Evolutionary conservation across 2,329 filamentous ascomycete species (phyloP).

Genomic region (Colletotrichum tamarilloi): DNA sequence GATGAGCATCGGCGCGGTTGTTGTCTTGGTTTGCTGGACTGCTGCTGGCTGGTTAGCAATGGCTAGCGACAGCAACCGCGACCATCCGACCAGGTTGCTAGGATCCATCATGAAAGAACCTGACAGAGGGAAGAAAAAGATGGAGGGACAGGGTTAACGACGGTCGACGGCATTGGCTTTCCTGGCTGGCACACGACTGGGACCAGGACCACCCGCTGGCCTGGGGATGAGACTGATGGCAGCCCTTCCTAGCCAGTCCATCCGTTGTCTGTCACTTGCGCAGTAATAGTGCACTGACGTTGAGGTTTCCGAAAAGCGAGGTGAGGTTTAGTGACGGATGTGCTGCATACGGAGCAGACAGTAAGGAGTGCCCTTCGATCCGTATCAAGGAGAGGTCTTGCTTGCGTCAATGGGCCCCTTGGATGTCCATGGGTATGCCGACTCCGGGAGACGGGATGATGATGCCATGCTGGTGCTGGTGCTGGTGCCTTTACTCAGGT

Average conservation of each 20-base stretch:
- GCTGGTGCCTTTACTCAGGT: neutral
- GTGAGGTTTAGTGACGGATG: neutral
- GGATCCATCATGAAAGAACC: neutral
- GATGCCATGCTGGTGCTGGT: neutral
- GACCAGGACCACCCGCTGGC: constrained; percentile 22
- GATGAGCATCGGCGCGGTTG: neutral
- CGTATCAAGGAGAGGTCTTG: constrained; percentile 5
- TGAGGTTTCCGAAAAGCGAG: neutral
- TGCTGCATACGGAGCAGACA: neutral
- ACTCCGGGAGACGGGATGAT: neutral
- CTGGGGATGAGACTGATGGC: constrained; percentile 26
- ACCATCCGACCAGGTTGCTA: constrained; percentile 5
- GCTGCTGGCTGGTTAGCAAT: constrained; percentile 2
- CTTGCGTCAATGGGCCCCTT: neutral
- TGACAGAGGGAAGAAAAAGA: neutral
- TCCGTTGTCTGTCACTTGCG: constrained; percentile 18
- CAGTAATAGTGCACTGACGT: constrained; percentile 22
- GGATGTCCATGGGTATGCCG: neutral
- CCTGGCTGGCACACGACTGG: constrained; percentile 1
- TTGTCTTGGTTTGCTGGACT: constrained; percentile 5
- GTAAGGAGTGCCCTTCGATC: neutral
- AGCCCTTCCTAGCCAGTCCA: constrained; percentile 26
- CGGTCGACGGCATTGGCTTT: constrained; percentile 18
- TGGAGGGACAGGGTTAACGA: constrained; percentile 9
- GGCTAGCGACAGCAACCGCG: neutral